Evolutionary conservation across 768 basidiomycete species (phyloP), one percentile per base, ranked within the genome.

Genomic region (Tulasnella sp.): DNA sequence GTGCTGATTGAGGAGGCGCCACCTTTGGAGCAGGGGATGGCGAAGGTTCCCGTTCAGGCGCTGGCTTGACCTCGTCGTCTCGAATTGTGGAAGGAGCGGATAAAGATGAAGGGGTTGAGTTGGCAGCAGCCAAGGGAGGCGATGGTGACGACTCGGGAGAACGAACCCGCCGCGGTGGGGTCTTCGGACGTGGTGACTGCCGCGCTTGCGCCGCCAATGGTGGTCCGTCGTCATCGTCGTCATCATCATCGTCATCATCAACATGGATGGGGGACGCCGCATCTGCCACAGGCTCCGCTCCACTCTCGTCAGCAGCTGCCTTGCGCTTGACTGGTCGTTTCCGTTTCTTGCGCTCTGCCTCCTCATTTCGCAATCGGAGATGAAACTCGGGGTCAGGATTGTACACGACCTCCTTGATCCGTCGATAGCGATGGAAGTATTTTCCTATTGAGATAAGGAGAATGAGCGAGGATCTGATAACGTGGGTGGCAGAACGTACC

Each of bases 381-480:
- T 93, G 92, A 68, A 77, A 82, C 19, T 83, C 84, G 1, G 78
- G 79, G 67, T 87, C 83, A 0, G 84, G 73, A 62, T 83, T 90
- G 66, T 92, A 93, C 45, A 88, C 83, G 7, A 87, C 86, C 3
- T 87, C 77, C 22, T 62, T 61, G 4, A 87, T 87, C 57, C 86
- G 74, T 57, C 88, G 77, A 74, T 91, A 87, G 58, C 90, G 73
- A 70, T 92, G 88, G 84, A 86, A 93, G 73, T 79, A 92, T 71
- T 92, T 92, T 62, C 91, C 89, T 92, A 62, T 17, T 56, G 50
- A 49, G 59, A 60, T 51, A 19, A 29, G 60, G 52, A 53, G 24
- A 59, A 27, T 38, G 5, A 15, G 15, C 34, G 17, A 50, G 43
- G 55, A 53, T 46, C 10, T 41, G 15, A 24, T 34, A 44, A 21